Conservation (phyloP, 192 early-diverging fungal genomes). For the Physocladia obscura region DNA sequence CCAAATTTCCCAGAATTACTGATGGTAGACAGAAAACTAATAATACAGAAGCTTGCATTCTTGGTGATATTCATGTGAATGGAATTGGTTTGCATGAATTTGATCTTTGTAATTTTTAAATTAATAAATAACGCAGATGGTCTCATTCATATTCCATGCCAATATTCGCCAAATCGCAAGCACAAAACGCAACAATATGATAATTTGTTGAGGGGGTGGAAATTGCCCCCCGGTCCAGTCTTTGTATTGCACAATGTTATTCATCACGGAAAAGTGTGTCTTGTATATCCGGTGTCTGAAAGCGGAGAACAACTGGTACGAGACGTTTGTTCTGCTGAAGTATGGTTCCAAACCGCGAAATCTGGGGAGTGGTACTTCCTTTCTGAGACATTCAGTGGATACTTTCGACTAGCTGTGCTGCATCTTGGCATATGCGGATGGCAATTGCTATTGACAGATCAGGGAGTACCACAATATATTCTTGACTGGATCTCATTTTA, state of each 20-base stretch:
- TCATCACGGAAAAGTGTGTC: slow-evolving; percentile 24
- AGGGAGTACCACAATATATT: slow-evolving; percentile 5
- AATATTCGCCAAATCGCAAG: too few species aligned
- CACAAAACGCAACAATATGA: too few species aligned
- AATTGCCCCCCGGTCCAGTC: slow-evolving; percentile 21
- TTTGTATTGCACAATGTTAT: slow-evolving; percentile 22
- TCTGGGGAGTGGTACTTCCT: slow-evolving; percentile 20
- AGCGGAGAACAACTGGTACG: background rate
- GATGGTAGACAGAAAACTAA: background rate
- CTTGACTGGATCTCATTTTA: slow-evolving; percentile 32
- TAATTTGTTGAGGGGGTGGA: too few species aligned
- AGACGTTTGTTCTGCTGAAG: background rate
- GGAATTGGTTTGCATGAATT: background rate
- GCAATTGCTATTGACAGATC: slow-evolving; percentile 29
- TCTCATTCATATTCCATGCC: background rate
- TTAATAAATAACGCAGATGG: background rate
- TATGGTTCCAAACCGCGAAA: slow-evolving; percentile 26
- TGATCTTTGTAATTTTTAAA: background rate
- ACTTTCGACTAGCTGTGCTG: slow-evolving; percentile 29
- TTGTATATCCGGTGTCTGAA: slow-evolving; percentile 10
- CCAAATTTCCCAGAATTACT: background rate
- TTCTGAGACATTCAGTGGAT: slow-evolving; percentile 29
- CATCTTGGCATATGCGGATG: slow-evolving; percentile 44
- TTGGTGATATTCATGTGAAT: slow-evolving; percentile 27
- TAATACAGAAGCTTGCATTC: background rate